Evolutionary conservation across 1,139 yeast genomes (phyloP).

Genomic region (Yamadazyma friedrichii): DNA sequence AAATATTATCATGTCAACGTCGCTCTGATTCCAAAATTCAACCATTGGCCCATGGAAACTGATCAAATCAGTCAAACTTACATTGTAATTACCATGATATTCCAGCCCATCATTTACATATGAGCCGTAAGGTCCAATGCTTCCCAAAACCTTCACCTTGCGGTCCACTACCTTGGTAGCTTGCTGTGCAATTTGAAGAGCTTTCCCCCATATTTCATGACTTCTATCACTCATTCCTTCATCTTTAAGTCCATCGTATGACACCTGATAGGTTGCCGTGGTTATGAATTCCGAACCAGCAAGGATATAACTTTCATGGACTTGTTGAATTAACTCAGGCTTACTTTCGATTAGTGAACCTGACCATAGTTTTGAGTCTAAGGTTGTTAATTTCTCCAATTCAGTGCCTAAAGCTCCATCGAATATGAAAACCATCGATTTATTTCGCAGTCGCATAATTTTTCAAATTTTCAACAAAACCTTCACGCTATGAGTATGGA

Average conservation of each 20-base stretch:
- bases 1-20: slow-evolving; percentile 55
- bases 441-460: background rate
- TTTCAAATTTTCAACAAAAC: background rate
- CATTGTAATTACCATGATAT: slow-evolving; percentile 59
- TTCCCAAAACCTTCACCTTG: slow-evolving; percentile 41
- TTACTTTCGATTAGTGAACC: slow-evolving; percentile 50
- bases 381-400: slow-evolving; percentile 19
- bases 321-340: slow-evolving; percentile 44
- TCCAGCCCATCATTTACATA: slow-evolving; percentile 64
- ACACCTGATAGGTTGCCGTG: slow-evolving; percentile 66
- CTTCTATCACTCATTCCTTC: slow-evolving; percentile 21
- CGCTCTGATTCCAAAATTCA: slow-evolving; percentile 30
- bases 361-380: slow-evolving; percentile 50
- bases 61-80: slow-evolving; percentile 27
- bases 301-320: slow-evolving; percentile 50
- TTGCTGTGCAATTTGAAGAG: slow-evolving; percentile 29
- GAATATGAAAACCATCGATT: slow-evolving; percentile 15
- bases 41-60: slow-evolving; percentile 52
- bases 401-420: slow-evolving; percentile 37
- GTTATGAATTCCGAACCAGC: slow-evolving; percentile 58
- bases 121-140: slow-evolving; percentile 77
- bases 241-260: slow-evolving; percentile 28
- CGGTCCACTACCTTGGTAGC: slow-evolving; percentile 19
- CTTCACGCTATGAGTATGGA: slow-evolving; percentile 1
- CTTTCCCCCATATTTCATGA: slow-evolving; percentile 25